A percentile compares a stretch with the other conserved stretches of the same genome.
Conservation (phyloP, 1,284 basidiomycete genomes). For the Melampsora americana region DNA sequence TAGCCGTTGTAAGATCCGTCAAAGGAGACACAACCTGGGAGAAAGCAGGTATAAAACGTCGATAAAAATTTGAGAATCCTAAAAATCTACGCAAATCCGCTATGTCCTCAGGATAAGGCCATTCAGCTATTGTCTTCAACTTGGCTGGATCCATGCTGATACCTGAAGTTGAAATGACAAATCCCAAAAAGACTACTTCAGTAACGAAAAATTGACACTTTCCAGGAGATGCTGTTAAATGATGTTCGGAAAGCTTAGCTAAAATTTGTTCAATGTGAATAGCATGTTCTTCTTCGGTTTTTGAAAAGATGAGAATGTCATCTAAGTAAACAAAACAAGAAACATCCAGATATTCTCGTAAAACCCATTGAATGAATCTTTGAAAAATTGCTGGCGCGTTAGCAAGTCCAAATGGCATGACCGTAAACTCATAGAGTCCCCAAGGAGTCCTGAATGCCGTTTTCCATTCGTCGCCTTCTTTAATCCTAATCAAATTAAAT, state of each 20-base stretch:
- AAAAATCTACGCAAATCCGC: not conserved
- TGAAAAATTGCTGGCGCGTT: slow-evolving; percentile 27
- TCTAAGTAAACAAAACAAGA: slow-evolving; percentile 38
- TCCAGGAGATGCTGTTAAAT: not conserved
- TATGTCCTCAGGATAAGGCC: slow-evolving; percentile 21
- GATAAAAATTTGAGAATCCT: slow-evolving; percentile 28
- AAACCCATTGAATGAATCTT: slow-evolving; percentile 18
- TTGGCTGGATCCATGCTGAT: slow-evolving; percentile 14
- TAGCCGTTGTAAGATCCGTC: slow-evolving; percentile 1
- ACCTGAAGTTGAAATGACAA: not conserved
- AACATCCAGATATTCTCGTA: slow-evolving; percentile 14
- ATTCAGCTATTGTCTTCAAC: slow-evolving; percentile 7
- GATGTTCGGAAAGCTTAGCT: not conserved
- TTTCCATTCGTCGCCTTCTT: slow-evolving; percentile 16
- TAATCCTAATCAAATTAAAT: slow-evolving; percentile 26
- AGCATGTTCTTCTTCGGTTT: slow-evolving; percentile 1
- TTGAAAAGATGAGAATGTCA: slow-evolving; percentile 34
- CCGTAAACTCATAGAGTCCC: slow-evolving; percentile 19
- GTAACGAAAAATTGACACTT: slow-evolving; percentile 18
- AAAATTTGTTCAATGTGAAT: slow-evolving; percentile 1
- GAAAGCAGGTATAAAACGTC: slow-evolving; percentile 46
- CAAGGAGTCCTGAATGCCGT: slow-evolving; percentile 25
- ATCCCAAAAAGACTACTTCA: slow-evolving; percentile 14
- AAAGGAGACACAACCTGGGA: not conserved
- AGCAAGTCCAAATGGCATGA: slow-evolving; percentile 25